Conservation (phyloP, 371 early-diverging fungal genomes). For the Mucor indicus region DNA sequence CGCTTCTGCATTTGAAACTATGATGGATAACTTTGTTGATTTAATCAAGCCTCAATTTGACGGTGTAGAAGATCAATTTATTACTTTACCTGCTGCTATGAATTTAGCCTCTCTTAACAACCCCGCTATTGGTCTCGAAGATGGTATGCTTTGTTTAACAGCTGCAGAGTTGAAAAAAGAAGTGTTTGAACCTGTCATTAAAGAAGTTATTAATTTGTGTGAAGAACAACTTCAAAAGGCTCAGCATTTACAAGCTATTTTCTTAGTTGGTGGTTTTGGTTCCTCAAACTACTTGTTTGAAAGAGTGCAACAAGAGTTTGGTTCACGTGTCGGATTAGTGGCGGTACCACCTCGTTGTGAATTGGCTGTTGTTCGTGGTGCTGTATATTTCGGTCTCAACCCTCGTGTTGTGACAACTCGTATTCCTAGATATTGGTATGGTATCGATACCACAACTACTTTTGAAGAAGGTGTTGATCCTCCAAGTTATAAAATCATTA, state of each 20-base stretch:
- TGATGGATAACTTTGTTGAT: constrained; percentile 57
- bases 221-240: constrained; percentile 50
- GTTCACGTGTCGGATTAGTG: constrained; percentile 35
- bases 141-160: constrained; percentile 53
- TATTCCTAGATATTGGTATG: constrained; percentile 63
- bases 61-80: constrained; percentile 53
- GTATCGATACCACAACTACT: constrained; percentile 57
- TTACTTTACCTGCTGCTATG: constrained; percentile 24
- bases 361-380: constrained; percentile 49
- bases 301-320: constrained; percentile 44
- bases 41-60: constrained; percentile 57
- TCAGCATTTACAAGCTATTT: constrained; percentile 44
- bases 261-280: constrained; percentile 63
- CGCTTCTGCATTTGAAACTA: constrained; percentile 53
- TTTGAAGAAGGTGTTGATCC: constrained; percentile 56
- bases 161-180: constrained; percentile 52
- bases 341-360: constrained; percentile 55
- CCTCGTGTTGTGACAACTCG: constrained; percentile 53
- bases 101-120: constrained; percentile 15
- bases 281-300: constrained; percentile 59
- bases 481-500: constrained; percentile 43
- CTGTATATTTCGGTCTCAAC: constrained; percentile 58
- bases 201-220: constrained; percentile 42
- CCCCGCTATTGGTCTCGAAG: constrained; percentile 49
- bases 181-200: constrained; percentile 50